A percentile compares a stretch with the other conserved stretches of the same genome.
phyloP scores from a whole-genome alignment of 805 yeast genomes.

The Dipodascus geniculatus region DNA sequence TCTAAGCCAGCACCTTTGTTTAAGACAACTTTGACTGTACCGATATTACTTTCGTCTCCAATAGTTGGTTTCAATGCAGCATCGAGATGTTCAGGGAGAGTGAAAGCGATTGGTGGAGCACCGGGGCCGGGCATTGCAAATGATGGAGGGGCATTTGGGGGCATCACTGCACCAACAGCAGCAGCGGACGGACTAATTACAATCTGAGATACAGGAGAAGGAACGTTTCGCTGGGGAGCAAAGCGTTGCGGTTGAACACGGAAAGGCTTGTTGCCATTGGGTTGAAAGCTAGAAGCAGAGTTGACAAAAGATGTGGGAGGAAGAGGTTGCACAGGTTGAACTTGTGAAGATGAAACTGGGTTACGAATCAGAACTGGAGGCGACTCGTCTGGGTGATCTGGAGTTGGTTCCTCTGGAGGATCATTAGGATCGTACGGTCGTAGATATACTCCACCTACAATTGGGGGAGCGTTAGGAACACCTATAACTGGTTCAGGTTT shows the following conservation, averaged over 20 bases:
- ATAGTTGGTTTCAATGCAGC: slow-evolving; percentile 8
- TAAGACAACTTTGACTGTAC: slow-evolving; percentile 9
- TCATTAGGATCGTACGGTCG: slow-evolving; percentile 67
- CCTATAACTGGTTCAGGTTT: slow-evolving; percentile 77
- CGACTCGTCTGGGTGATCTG: slow-evolving; percentile 19
- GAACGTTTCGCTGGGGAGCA: slow-evolving; percentile 6
- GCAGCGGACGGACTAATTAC: slow-evolving; percentile 3
- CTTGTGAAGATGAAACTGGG: not conserved
- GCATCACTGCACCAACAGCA: slow-evolving; percentile 5
- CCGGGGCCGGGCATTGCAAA: slow-evolving; percentile 19
- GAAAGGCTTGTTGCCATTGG: slow-evolving; percentile 1
- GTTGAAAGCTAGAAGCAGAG: not conserved
- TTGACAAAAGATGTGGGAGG: slow-evolving; percentile 1
- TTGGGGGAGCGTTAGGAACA: slow-evolving; percentile 83
- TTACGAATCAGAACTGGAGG: slow-evolving; percentile 2
- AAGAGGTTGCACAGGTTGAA: not conserved
- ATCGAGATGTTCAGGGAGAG: slow-evolving; percentile 22
- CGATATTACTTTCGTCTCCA: slow-evolving; percentile 12
- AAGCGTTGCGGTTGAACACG: slow-evolving; percentile 3
- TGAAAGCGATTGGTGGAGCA: slow-evolving; percentile 24
- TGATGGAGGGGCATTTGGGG: slow-evolving; percentile 6
- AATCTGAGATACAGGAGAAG: slow-evolving; percentile 6
- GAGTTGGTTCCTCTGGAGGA: slow-evolving; percentile 62
- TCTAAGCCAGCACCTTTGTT: slow-evolving; percentile 12
- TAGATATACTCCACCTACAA: slow-evolving; percentile 80